Evolutionary conservation across 208 protist species (phyloP), one percentile per base, ranked within the genome.

Genomic region (Crithidia expoeki): DNA sequence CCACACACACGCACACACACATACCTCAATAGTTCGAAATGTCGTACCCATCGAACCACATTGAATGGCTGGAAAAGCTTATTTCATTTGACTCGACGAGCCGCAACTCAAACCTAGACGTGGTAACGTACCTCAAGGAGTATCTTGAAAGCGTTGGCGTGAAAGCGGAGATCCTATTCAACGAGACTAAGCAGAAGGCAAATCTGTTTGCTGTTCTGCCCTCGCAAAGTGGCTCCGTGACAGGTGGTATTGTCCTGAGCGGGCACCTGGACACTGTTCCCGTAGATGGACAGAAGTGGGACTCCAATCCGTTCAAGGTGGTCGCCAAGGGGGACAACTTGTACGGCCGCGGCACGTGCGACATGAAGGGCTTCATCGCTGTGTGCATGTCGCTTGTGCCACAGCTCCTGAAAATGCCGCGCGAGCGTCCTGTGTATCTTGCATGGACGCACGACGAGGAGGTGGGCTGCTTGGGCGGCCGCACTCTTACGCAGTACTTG

Each of bases 321-420:
- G 74, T 72, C 7, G 66, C 72, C 21, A 75, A 75, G n/a, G 75
- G 64, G 2, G 77, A 72, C 16, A 53, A 55, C 21, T 72, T 83
- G 16, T 89, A 81, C 62, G 77, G 79, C n/a, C 67, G 84, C 27
- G 78, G 84, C 51, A 85, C 83, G 27, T 84, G 77, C 52, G 81
- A 90, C 52, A 84, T 84, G 78, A 93, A 86, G 67, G 79, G 76
- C 14, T 86, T 87, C 52, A 78, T 86, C 40, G 79, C 78, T 1
- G 84, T 85, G 17, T 78, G 76, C 52, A 86, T 89, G 78, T 83
- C 73, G 0, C 73, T 85, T 17, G 78, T 78, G 16, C 80, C 74
- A 0, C 50, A 88, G 57, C 52, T 84, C 4, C 51, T 86, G 32
- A 75, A 79, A 32, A 78, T 86, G 80, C 68, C 57, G 58, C 76